Percentiles rank a stretch among this genome's conserved stretches.
These are phyloP conservation scores for Arabidopsis arenosa DNA, from an alignment of 345 rosid species.

Conservation along the genomic window DNA sequence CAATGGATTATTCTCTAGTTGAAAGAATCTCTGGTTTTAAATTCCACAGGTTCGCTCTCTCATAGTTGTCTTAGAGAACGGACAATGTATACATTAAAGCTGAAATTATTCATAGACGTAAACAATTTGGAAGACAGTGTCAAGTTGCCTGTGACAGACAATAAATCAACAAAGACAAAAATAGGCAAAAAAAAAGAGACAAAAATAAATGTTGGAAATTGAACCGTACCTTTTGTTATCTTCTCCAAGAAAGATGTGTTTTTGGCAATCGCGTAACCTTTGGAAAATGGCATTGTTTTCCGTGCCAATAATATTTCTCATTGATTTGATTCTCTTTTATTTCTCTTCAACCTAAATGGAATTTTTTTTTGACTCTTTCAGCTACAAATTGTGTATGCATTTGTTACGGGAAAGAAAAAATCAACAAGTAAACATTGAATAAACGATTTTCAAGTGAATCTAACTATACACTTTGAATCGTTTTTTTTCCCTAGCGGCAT, in stretches of 20 bases:
- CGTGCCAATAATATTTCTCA: constrained; percentile 19
- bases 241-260: constrained; percentile 37
- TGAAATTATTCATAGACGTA: neutral
- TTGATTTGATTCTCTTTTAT: neutral
- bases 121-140: neutral
- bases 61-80: constrained; percentile 11
- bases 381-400: neutral
- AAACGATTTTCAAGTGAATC: too few relatives aligned
- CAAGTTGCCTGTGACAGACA: constrained; percentile 30
- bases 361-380: constrained; percentile 11
- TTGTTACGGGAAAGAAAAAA: neutral
- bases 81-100: neutral
- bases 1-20: constrained; percentile 30
- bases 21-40: constrained; percentile 30
- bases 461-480: too few relatives aligned
- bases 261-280: constrained; percentile 31
- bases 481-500: too few relatives aligned
- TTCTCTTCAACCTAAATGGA: neutral
- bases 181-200: constrained; percentile 1
- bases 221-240: constrained; percentile 38
- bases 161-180: constrained; percentile 34
- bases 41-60: constrained; percentile 9
- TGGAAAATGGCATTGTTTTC: constrained; percentile 10
- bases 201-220: constrained; percentile 39
- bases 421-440: neutral